These are phyloP conservation scores for Chlorella ohadii DNA, from an alignment of 139 green algal species.

Conservation along the genomic window DNA sequence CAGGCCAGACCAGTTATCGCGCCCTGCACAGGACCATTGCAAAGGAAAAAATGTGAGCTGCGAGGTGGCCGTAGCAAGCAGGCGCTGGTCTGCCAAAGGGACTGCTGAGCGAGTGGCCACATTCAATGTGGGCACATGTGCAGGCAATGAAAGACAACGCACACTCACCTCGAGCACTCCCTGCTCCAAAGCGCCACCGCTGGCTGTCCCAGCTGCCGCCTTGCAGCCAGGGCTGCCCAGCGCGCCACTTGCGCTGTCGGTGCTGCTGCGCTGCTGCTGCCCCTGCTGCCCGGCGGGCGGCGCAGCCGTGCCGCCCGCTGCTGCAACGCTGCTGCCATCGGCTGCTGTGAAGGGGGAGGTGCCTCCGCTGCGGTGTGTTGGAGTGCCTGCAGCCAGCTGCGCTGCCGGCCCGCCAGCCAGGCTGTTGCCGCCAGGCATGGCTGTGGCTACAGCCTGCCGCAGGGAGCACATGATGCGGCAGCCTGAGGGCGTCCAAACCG, in stretches of 20 bases:
- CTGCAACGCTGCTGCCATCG: background rate
- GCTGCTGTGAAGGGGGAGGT: too few species aligned
- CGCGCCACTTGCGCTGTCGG: background rate
- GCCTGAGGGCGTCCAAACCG: conserved; percentile 80
- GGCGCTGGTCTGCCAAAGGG: too few species aligned
- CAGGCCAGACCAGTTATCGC: conserved; percentile 66
- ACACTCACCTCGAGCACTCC: conserved; percentile 23
- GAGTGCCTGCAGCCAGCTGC: background rate
- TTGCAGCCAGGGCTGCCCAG: background rate
- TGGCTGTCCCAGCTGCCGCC: too few species aligned
- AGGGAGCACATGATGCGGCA: conserved; percentile 85
- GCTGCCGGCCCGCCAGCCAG: background rate
- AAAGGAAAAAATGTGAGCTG: too few species aligned
- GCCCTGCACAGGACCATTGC: conserved; percentile 59
- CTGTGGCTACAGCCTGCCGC: conserved; percentile 51
- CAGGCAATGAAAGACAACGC: background rate
- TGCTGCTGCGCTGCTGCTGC: background rate
- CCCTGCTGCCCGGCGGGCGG: background rate
- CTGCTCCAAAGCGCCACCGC: background rate
- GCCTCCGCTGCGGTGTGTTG: background rate
- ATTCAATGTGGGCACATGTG: too few species aligned
- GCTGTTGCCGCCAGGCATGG: background rate
- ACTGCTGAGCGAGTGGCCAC: too few species aligned
- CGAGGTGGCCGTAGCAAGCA: too few species aligned
- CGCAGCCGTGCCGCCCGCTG: background rate